Conservation (phyloP, 768 basidiomycete species). For the Leccinum uliginosum region DNA sequence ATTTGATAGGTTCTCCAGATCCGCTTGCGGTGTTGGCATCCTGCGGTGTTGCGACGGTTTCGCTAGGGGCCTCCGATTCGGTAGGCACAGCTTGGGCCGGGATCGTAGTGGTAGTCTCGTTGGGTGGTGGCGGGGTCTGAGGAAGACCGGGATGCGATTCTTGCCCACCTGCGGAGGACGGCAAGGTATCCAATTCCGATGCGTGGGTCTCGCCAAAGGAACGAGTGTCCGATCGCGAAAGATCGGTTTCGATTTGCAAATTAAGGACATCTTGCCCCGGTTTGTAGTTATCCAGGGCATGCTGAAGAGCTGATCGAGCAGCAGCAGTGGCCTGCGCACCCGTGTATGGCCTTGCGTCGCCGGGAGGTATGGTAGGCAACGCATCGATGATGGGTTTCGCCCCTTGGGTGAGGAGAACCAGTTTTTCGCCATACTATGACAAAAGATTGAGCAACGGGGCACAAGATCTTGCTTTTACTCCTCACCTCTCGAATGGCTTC, state of each 20-base stretch:
- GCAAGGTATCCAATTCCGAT: slow-evolving; percentile 60
- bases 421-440: slow-evolving; percentile 73
- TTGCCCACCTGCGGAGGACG: slow-evolving; percentile 25
- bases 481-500: slow-evolving; percentile 73
- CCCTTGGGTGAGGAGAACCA: slow-evolving; percentile 69
- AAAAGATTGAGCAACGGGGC: not conserved
- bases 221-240: slow-evolving; percentile 67
- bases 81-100: slow-evolving; percentile 29
- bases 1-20: slow-evolving; percentile 23
- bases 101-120: slow-evolving; percentile 24
- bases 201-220: slow-evolving; percentile 87
- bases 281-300: slow-evolving; percentile 74
- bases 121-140: slow-evolving; percentile 39
- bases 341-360: slow-evolving; percentile 48
- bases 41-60: slow-evolving; percentile 46
- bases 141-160: slow-evolving; percentile 35
- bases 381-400: slow-evolving; percentile 56
- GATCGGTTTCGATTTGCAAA: slow-evolving; percentile 43
- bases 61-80: slow-evolving; percentile 17
- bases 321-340: slow-evolving; percentile 62
- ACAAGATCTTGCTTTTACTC: slow-evolving; percentile 1
- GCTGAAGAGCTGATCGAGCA: slow-evolving; percentile 70
- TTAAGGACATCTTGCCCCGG: slow-evolving; percentile 59
- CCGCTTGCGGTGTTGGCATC: not conserved
- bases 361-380: slow-evolving; percentile 67